phyloP scores from a whole-genome alignment of 495 filamentous ascomycete species.

The Penicillium canariense region DNA sequence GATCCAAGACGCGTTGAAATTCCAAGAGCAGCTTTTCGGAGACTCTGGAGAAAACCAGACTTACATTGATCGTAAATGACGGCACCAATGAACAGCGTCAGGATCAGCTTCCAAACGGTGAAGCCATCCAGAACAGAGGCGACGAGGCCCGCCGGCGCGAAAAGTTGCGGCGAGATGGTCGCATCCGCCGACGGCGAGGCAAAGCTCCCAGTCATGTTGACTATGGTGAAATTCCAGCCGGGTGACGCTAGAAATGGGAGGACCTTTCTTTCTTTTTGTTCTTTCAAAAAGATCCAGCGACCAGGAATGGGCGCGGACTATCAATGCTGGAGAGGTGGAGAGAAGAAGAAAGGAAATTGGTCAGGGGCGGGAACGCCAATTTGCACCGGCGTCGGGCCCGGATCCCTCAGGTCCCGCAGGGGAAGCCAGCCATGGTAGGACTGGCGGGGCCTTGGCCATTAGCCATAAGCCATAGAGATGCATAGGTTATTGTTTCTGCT shows the following conservation, averaged over 20 bases:
- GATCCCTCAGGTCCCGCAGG: constrained; percentile 2
- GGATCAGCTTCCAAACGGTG: constrained; percentile 59
- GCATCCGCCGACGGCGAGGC: constrained; percentile 74
- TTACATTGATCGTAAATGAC: constrained; percentile 85
- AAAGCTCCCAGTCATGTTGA: constrained; percentile 65
- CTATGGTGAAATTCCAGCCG: constrained; percentile 42
- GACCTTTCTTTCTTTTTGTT: constrained; percentile 9
- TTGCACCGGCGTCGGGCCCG: constrained; percentile 3
- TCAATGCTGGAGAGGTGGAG: constrained; percentile 15
- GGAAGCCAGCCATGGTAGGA: constrained; percentile 1
- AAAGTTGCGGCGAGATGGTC: constrained; percentile 48
- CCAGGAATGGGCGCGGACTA: not conserved
- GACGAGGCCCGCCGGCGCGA: constrained; percentile 41
- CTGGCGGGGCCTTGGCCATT: too few relatives aligned
- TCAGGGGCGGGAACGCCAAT: constrained; percentile 30
- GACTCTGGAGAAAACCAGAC: constrained; percentile 21
- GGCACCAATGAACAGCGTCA: constrained; percentile 64
- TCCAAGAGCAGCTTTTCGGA: not conserved
- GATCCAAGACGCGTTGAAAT: constrained; percentile 5
- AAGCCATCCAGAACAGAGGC: constrained; percentile 52
- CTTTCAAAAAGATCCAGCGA: constrained; percentile 1
- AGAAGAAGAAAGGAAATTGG: constrained; percentile 19
- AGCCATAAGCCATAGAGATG: too few relatives aligned
- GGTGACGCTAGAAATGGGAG: not conserved
- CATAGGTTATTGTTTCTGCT: not conserved